phyloP scores from a whole-genome alignment of 2,329 filamentous ascomycete genomes.

The Fusarium azukiicola region DNA sequence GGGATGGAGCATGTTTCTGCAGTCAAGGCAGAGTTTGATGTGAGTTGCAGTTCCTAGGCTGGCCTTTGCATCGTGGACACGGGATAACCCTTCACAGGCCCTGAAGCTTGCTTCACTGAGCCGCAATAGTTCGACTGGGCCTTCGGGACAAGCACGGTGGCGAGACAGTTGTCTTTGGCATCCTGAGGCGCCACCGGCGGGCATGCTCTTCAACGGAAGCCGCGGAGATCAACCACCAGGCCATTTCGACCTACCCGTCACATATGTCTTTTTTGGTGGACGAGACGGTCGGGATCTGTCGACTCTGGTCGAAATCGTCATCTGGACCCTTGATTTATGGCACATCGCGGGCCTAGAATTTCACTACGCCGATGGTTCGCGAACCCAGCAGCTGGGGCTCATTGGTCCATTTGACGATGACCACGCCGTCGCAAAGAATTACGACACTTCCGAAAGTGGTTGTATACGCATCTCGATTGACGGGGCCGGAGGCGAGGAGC shows the following conservation, averaged over 20 bases:
- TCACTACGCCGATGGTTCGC: constrained; percentile 20
- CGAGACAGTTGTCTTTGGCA: constrained; percentile 38
- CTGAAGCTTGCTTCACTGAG: constrained; percentile 40
- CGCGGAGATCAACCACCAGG: constrained; percentile 16
- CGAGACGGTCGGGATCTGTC: constrained; percentile 15
- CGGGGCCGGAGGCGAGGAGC: constrained; percentile 29
- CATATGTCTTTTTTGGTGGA: constrained; percentile 34
- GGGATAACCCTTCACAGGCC: constrained; percentile 17
- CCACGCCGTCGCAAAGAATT: too few relatives aligned
- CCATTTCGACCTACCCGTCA: neutral
- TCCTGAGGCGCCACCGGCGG: constrained; percentile 9
- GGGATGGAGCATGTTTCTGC: constrained; percentile 21
- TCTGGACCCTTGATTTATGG: constrained; percentile 36
- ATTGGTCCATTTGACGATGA: too few relatives aligned
- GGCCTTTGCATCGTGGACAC: neutral
- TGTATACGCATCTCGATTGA: constrained; percentile 22
- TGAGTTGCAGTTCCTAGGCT: neutral
- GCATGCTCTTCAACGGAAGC: constrained; percentile 28
- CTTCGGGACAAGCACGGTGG: neutral
- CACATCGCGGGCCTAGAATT: constrained; percentile 37
- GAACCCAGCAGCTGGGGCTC: constrained; percentile 23
- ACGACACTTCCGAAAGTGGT: too few relatives aligned
- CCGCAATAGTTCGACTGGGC: neutral
- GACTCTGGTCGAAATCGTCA: constrained; percentile 23
- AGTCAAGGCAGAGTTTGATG: constrained; percentile 43